Base-by-base conservation (phyloP, 192 early-diverging fungal species). In the Glomus cerebriforme region DNA sequence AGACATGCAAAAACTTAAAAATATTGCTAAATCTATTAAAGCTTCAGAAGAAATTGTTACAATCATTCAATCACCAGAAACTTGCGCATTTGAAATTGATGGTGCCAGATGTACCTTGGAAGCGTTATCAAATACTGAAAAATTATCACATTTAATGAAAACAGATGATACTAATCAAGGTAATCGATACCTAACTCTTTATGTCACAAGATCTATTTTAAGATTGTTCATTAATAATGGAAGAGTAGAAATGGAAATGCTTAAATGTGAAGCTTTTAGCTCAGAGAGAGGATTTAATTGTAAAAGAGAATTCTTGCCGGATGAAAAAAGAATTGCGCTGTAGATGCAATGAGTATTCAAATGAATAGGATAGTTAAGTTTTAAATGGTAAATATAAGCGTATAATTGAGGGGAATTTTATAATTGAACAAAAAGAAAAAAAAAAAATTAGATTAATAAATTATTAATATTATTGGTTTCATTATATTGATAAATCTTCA, bases 401-500 rank as follows among this genome's bases (percentile, higher is more conserved):
- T n/a, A n/a, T n/a, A n/a, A n/a, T n/a, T n/a, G n/a, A n/a, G n/a
- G n/a, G n/a, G n/a, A n/a, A n/a, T n/a, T n/a, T n/a, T n/a, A n/a
- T n/a, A n/a, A n/a, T n/a, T 0, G 39, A 10, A 43, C 9, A 43
- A 43, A 43, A 39, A n/a, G n/a, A n/a, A n/a, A n/a, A n/a, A n/a
- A n/a, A n/a, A n/a, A 39, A 9, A 0, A 39, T 39, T 9, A 39
- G 37, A 39, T 39, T 39, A 39, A 39, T 39, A 39, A 39, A 39
- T 39, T 74, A 12, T 59, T 17, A 17, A 15, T 79, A 64, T 37
- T 49, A 75, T 64, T 59, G 27, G 9, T 59, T 10, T 22, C 7
- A n/a, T 86, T 86, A 97, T 70, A 97, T 94, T 71, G 92, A 92
- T 43, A 97, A 86, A 86, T 97, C 95, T 68, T 94, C 95, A 82